Conservation (phyloP, 2,329 filamentous ascomycete genomes). For the Colletotrichum liaoningense region DNA sequence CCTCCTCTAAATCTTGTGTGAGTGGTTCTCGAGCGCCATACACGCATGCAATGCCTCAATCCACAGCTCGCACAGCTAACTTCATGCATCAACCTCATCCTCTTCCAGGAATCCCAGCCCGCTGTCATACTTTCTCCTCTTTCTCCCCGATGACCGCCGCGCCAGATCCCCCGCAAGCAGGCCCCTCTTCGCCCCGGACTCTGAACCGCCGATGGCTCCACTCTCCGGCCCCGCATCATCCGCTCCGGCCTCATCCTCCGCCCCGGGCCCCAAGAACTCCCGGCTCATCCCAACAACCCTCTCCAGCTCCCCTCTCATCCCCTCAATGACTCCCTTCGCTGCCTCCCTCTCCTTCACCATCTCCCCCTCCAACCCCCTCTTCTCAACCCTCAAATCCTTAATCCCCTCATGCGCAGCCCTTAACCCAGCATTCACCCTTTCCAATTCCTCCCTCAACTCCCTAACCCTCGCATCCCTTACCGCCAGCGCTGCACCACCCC, state of each 20-base stretch:
- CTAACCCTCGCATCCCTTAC: conserved; percentile 61
- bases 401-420: conserved; percentile 60
- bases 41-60: neutral
- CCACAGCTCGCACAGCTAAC: neutral
- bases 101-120: conserved; percentile 67
- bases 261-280: conserved; percentile 51
- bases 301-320: conserved; percentile 64
- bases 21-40: neutral
- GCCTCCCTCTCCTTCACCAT: conserved; percentile 52
- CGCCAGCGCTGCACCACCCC: conserved; percentile 60
- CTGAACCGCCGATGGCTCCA: conserved; percentile 27
- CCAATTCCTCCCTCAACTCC: conserved; percentile 62
- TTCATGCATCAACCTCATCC: conserved; percentile 53
- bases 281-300: conserved; percentile 59
- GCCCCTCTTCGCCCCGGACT: conserved; percentile 38
- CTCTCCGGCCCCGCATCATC: conserved; percentile 1
- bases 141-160: conserved; percentile 48
- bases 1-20: neutral
- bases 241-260: conserved; percentile 36
- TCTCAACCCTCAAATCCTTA: conserved; percentile 58
- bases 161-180: conserved; percentile 43
- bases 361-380: conserved; percentile 49
- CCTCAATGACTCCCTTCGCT: conserved; percentile 58
- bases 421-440: conserved; percentile 57
- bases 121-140: conserved; percentile 63